Conservation (phyloP, 768 basidiomycete genomes). For the Punctularia strigosozonata region DNA sequence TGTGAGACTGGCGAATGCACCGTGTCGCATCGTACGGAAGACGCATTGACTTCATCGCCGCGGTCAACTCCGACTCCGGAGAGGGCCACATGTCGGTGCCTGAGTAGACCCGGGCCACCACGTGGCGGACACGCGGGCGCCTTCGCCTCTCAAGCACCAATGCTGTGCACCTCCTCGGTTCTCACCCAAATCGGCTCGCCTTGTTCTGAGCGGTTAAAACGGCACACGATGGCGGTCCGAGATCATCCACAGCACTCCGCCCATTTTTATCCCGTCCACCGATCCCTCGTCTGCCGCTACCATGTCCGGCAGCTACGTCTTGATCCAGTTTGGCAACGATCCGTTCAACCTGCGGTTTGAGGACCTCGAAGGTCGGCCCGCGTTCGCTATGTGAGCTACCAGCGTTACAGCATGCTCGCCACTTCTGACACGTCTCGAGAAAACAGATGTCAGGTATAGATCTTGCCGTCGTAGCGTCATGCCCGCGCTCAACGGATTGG, state of each 20-base stretch:
- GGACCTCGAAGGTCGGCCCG: conserved; percentile 49
- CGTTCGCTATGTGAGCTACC: conserved; percentile 54
- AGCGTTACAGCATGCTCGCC: neutral
- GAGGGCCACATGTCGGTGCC: neutral
- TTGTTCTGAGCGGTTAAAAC: too few relatives aligned
- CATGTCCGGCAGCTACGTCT: conserved; percentile 31
- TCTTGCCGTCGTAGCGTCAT: neutral
- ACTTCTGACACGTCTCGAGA: conserved; percentile 8
- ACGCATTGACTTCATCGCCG: neutral
- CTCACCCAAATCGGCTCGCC: conserved; percentile 22
- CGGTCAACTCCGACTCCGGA: neutral
- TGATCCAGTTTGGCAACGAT: conserved; percentile 57
- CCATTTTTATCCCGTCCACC: conserved; percentile 12
- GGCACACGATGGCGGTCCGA: neutral
- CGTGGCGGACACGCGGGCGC: neutral
- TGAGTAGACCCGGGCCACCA: neutral
- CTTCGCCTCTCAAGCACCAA: neutral
- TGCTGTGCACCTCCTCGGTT: conserved; percentile 8
- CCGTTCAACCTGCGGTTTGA: conserved; percentile 48
- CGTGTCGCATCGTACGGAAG: neutral
- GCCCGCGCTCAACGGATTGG: neutral
- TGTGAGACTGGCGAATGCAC: neutral
- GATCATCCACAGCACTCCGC: conserved; percentile 4
- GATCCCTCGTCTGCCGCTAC: conserved; percentile 8
- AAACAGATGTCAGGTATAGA: conserved; percentile 5